Evolutionary conservation across 1,284 basidiomycete species (phyloP).

Genomic region (Phylloporus sp.): DNA sequence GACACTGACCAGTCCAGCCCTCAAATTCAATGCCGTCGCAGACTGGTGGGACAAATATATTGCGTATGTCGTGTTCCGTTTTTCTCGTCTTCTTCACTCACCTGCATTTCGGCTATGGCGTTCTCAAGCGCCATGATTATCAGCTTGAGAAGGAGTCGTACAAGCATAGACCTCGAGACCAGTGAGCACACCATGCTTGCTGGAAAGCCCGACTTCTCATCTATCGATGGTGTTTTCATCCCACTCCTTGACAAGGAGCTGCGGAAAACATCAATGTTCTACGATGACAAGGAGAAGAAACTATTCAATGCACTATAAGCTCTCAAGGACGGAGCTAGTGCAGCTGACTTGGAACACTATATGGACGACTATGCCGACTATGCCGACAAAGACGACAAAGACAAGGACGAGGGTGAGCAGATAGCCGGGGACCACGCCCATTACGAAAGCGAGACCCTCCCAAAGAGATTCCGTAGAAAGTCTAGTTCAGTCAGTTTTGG

Average conservation of each 20-base stretch:
- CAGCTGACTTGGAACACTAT: no score
- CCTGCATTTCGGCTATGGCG: conserved; percentile 66
- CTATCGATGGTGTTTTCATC: conserved; percentile 65
- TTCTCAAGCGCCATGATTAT: conserved; percentile 87
- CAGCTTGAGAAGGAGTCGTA: conserved; percentile 72
- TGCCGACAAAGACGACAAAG: no score
- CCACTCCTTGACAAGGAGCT: conserved; percentile 85
- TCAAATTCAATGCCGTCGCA: conserved; percentile 92
- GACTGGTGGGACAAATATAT: conserved; percentile 98
- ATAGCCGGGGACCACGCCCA: conserved; percentile 55
- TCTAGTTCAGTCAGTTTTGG: conserved; percentile 41
- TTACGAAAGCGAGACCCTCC: conserved; percentile 41
- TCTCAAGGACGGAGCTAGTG: conserved; percentile 37
- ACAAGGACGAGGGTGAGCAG: conserved; percentile 64
- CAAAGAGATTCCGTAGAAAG: conserved; percentile 39
- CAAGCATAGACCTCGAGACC: conserved; percentile 65
- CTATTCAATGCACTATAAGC: conserved; percentile 64
- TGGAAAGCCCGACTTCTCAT: conserved; percentile 34
- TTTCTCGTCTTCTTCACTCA: background rate
- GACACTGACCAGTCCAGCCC: conserved; percentile 58
- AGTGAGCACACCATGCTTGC: conserved; percentile 64
- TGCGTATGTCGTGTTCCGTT: conserved; percentile 50
- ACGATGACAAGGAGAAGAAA: conserved; percentile 77
- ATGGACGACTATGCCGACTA: no score
- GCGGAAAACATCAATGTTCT: conserved; percentile 84